These are phyloP conservation scores for Diutina rugosa DNA, from an alignment of 1,139 yeast species.

Conservation along the genomic window DNA sequence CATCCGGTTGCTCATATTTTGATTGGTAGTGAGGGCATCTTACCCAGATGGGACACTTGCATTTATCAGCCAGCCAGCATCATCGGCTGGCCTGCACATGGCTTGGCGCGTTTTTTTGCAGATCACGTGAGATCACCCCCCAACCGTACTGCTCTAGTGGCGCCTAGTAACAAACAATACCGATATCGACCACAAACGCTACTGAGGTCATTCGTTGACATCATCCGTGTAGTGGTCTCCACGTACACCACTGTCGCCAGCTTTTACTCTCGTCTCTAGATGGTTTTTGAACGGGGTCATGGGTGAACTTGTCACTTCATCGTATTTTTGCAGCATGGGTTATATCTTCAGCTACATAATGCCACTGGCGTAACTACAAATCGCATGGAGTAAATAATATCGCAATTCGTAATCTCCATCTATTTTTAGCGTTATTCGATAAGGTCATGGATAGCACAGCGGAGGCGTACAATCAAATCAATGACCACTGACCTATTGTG, in stretches of 20 bases:
- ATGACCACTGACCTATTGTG: slow-evolving; percentile 3
- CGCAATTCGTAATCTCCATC: neutral
- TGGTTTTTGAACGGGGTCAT: too few relatives aligned
- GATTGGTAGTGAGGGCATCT: neutral
- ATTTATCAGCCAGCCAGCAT: neutral
- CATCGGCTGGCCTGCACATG: neutral
- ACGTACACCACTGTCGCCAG: too few relatives aligned
- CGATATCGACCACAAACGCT: too few relatives aligned
- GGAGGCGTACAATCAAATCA: neutral
- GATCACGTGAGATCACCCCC: neutral
- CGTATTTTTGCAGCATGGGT: neutral
- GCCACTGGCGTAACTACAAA: neutral
- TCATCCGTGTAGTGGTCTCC: too few relatives aligned
- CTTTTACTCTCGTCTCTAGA: too few relatives aligned
- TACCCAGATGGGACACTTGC: neutral
- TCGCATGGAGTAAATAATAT: neutral
- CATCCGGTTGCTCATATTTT: slow-evolving; percentile 2
- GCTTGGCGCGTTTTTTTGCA: neutral
- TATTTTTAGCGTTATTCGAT: neutral
- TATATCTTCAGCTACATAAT: neutral
- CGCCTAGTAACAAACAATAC: too few relatives aligned
- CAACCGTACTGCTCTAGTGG: neutral
- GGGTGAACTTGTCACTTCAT: neutral
- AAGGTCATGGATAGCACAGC: neutral
- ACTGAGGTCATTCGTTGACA: too few relatives aligned